These are phyloP conservation scores for Ulota crispa DNA, from an alignment of 225 moss, liverwort and hornwort genomes.

Conservation along the genomic window DNA sequence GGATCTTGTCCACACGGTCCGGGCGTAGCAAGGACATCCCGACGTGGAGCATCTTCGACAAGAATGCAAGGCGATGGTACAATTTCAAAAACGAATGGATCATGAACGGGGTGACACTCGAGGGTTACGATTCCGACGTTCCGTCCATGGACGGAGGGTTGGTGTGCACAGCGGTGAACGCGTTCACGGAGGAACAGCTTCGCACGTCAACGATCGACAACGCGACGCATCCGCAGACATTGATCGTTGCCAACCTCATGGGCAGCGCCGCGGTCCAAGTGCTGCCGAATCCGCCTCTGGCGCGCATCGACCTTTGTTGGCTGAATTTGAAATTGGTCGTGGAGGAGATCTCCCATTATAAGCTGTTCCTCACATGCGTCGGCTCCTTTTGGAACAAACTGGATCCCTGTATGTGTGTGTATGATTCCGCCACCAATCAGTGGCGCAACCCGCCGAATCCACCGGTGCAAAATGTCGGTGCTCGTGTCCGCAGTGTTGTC, in stretches of 20 bases:
- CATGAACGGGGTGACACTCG: slow-evolving; percentile 3
- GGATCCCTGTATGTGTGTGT: slow-evolving; percentile 12
- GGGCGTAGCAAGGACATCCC: slow-evolving; percentile 14
- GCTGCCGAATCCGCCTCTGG: slow-evolving; percentile 29
- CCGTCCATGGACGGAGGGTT: slow-evolving; percentile 28
- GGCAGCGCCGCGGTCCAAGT: neutral
- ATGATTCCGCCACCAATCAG: slow-evolving; percentile 13
- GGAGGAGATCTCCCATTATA: slow-evolving; percentile 16
- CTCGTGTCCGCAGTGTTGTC: slow-evolving; percentile 3
- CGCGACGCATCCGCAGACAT: slow-evolving; percentile 4
- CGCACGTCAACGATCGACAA: slow-evolving; percentile 17
- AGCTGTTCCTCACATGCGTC: slow-evolving; percentile 19
- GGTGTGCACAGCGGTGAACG: slow-evolving; percentile 20
- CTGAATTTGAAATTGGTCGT: slow-evolving; percentile 23
- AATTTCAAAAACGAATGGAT: slow-evolving; percentile 8
- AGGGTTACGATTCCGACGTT: slow-evolving; percentile 20
- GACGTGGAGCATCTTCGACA: slow-evolving; percentile 27
- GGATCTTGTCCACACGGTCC: neutral
- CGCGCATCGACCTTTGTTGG: slow-evolving; percentile 1
- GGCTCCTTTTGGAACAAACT: slow-evolving; percentile 18
- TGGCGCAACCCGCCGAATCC: slow-evolving; percentile 29
- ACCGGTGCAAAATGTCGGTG: neutral
- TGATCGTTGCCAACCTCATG: slow-evolving; percentile 31
- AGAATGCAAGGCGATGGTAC: slow-evolving; percentile 9
- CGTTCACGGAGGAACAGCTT: slow-evolving; percentile 20